Evolutionary conservation across 225 moss, liverwort and hornwort genomes (phyloP).

Genomic region (Neckera pumila): DNA sequence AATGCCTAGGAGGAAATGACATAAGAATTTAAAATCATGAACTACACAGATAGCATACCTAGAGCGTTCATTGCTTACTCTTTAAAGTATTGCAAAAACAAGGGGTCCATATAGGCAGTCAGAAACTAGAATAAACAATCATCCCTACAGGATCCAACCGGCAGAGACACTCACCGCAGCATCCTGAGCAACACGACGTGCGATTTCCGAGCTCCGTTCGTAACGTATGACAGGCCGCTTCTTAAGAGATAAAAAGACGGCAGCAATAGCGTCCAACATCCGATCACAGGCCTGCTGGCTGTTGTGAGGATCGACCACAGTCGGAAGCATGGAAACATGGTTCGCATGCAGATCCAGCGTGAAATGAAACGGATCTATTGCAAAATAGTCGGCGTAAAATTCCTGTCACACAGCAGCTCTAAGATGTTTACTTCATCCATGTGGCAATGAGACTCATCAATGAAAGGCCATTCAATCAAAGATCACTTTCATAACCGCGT

Average conservation of each 20-base stretch:
- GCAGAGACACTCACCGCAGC: conserved; percentile 53
- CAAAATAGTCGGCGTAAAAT: conserved; percentile 93
- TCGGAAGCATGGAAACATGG: conserved; percentile 90
- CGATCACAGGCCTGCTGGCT: conserved; percentile 88
- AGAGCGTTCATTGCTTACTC: neutral
- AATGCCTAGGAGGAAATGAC: neutral
- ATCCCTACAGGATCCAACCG: neutral
- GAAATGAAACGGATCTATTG: conserved; percentile 93
- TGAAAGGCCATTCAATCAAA: neutral
- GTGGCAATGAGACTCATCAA: neutral
- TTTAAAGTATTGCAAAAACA: neutral
- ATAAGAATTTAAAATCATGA: neutral
- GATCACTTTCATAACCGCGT: neutral
- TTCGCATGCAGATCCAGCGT: conserved; percentile 89
- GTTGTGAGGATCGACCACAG: conserved; percentile 74
- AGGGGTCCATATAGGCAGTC: neutral
- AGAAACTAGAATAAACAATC: neutral
- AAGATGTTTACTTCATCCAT: neutral
- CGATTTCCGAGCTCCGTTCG: conserved; percentile 90
- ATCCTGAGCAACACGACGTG: conserved; percentile 81
- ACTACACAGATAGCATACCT: neutral
- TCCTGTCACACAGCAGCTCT: conserved; percentile 49
- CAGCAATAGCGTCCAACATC: conserved; percentile 90
- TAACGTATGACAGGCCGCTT: conserved; percentile 89
- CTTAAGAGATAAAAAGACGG: conserved; percentile 86